These are phyloP conservation scores for Sugiyamaella pinicola DNA, from an alignment of 1,139 yeast genomes.

Conservation along the genomic window DNA sequence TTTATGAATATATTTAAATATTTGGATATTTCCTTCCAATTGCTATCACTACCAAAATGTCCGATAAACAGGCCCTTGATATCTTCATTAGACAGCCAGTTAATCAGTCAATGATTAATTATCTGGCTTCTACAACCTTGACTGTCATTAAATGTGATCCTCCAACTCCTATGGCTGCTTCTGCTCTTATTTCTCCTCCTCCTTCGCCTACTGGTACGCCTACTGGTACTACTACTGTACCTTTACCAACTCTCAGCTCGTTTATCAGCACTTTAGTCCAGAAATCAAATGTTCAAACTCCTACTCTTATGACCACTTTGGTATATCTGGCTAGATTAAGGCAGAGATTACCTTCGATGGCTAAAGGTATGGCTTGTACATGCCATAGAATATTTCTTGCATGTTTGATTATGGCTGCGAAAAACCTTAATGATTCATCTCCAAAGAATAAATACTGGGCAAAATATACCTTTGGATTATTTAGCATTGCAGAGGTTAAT, in stretches of 20 bases:
- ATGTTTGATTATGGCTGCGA: slow-evolving; percentile 83
- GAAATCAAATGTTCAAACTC: slow-evolving; percentile 90
- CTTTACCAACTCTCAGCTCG: slow-evolving; percentile 51
- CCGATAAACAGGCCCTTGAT: slow-evolving; percentile 66
- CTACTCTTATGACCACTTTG: slow-evolving; percentile 89
- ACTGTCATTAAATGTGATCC: slow-evolving; percentile 66
- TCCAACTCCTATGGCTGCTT: slow-evolving; percentile 35
- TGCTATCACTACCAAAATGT: slow-evolving; percentile 35
- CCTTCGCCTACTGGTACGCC: slow-evolving; percentile 42
- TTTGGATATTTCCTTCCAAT: neutral
- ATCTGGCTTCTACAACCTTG: slow-evolving; percentile 75
- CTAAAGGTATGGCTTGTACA: slow-evolving; percentile 91
- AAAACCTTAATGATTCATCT: slow-evolving; percentile 86
- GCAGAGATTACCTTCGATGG: slow-evolving; percentile 78
- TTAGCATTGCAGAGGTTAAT: slow-evolving; percentile 77
- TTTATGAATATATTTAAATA: neutral
- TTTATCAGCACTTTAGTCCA: slow-evolving; percentile 74
- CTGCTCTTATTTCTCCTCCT: slow-evolving; percentile 50
- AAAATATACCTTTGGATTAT: slow-evolving; percentile 80
- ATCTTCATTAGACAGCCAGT: slow-evolving; percentile 79
- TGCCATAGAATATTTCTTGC: slow-evolving; percentile 91
- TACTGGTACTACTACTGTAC: slow-evolving; percentile 4
- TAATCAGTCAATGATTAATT: slow-evolving; percentile 73
- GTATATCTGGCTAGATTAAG: slow-evolving; percentile 80
- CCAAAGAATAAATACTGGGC: slow-evolving; percentile 98